Evolutionary conservation across 2,329 filamentous ascomycete genomes (phyloP).

Genomic region (Neophaeococcomyces mojaviensis): DNA sequence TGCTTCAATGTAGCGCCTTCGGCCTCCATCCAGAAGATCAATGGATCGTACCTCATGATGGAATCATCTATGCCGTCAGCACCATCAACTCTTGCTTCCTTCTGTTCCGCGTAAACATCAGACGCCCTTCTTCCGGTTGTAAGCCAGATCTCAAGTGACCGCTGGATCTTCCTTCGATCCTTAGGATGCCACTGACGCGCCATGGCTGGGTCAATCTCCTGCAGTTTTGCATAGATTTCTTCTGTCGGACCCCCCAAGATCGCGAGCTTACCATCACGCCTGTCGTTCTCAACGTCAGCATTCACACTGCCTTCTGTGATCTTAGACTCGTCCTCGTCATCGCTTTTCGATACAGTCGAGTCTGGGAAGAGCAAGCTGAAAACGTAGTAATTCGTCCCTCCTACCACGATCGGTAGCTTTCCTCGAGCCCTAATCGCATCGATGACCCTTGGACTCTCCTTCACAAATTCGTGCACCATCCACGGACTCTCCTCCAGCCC

Average conservation of each 20-base stretch:
- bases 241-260: conserved; percentile 67
- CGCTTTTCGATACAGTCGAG: conserved; percentile 45
- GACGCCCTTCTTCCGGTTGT: conserved; percentile 75
- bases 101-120: conserved; percentile 76
- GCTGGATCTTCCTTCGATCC: conserved; percentile 78
- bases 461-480: conserved; percentile 71
- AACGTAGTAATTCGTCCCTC: conserved; percentile 92
- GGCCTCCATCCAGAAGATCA: conserved; percentile 84
- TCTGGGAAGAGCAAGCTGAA: conserved; percentile 80
- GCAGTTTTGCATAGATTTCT: conserved; percentile 63
- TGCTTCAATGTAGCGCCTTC: conserved; percentile 58
- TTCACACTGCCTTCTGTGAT: conserved; percentile 17
- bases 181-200: conserved; percentile 90
- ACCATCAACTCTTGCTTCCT: conserved; percentile 10
- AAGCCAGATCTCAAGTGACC: conserved; percentile 84
- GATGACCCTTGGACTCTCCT: conserved; percentile 61
- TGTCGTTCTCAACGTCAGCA: conserved; percentile 17
- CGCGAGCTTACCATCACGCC: background rate
- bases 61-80: conserved; percentile 10
- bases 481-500: conserved; percentile 70
- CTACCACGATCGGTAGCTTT: conserved; percentile 80
- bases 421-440: conserved; percentile 69
- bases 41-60: conserved; percentile 46
- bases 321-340: conserved; percentile 14
- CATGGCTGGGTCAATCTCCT: conserved; percentile 80